A percentile compares a stretch with the other conserved stretches of the same genome.
Conservation (phyloP, 2,329 filamentous ascomycete genomes). For the Myriosclerotinia scirpicola region DNA sequence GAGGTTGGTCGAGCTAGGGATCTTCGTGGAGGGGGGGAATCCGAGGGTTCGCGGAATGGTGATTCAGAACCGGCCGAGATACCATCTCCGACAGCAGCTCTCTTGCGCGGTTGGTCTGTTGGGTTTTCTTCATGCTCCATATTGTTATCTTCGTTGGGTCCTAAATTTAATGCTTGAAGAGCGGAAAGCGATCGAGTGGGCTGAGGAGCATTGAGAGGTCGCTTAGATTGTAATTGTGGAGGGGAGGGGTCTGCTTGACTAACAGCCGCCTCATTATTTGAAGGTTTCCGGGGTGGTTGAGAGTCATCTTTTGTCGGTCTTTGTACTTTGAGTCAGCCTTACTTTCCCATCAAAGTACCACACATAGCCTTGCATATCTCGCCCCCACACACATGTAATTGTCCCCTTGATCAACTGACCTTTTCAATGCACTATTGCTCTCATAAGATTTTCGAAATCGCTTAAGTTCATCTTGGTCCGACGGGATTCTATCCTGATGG, state of each 20-base stretch:
- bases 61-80: slow-evolving; percentile 36
- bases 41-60: slow-evolving; percentile 31
- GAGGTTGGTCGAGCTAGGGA: slow-evolving; percentile 33
- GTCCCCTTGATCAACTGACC: slow-evolving; percentile 15
- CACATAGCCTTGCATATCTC: slow-evolving; percentile 3
- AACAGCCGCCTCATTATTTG: slow-evolving; percentile 21
- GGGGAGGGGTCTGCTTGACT: slow-evolving; percentile 25
- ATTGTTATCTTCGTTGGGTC: slow-evolving; percentile 28
- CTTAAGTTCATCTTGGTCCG: slow-evolving; percentile 20
- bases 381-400: not conserved
- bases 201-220: slow-evolving; percentile 24
- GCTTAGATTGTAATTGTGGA: slow-evolving; percentile 24
- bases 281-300: slow-evolving; percentile 25
- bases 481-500: slow-evolving; percentile 30
- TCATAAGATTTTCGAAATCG: slow-evolving; percentile 27
- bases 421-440: slow-evolving; percentile 26
- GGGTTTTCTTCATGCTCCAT: slow-evolving; percentile 34
- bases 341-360: not conserved
- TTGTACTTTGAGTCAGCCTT: slow-evolving; percentile 27
- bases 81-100: slow-evolving; percentile 35
- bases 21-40: slow-evolving; percentile 32
- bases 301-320: slow-evolving; percentile 30
- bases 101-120: slow-evolving; percentile 33
- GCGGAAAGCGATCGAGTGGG: slow-evolving; percentile 28
- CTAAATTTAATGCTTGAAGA: slow-evolving; percentile 31